Evolutionary conservation across 768 basidiomycete genomes (phyloP).

Genomic region (Rickenella mellea): DNA sequence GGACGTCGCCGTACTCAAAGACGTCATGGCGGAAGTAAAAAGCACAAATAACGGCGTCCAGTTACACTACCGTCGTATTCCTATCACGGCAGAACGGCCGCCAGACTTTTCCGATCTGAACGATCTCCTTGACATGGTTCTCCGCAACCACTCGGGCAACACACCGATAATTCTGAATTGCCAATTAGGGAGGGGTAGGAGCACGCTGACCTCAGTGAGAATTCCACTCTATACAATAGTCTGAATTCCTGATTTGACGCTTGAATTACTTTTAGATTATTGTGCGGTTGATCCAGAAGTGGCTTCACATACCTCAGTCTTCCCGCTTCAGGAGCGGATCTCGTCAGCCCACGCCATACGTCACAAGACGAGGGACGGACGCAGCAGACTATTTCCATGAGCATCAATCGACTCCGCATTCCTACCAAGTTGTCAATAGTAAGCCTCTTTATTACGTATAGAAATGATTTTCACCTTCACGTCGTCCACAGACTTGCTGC

Average conservation of each 20-base stretch:
- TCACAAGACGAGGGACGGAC: constrained; percentile 13
- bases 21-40: constrained; percentile 66
- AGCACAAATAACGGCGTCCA: constrained; percentile 39
- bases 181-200: constrained; percentile 88
- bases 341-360: constrained; percentile 6
- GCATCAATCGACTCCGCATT: constrained; percentile 36
- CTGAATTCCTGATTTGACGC: neutral
- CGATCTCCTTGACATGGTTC: constrained; percentile 71
- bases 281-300: constrained; percentile 73
- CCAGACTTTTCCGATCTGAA: constrained; percentile 67
- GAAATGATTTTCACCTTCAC: neutral
- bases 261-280: constrained; percentile 42
- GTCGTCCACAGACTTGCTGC: constrained; percentile 51
- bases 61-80: constrained; percentile 75
- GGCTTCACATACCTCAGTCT: constrained; percentile 36
- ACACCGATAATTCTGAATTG: constrained; percentile 91
- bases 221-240: neutral
- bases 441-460: constrained; percentile 16
- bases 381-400: constrained; percentile 2
- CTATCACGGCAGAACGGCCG: constrained; percentile 84
- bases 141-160: constrained; percentile 54
- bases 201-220: constrained; percentile 79
- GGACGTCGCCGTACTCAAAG: constrained; percentile 75
- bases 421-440: constrained; percentile 90
- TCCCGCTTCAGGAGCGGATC: constrained; percentile 1